Conservation (phyloP, 768 basidiomycete species). For the Termitomyces titanicus region DNA sequence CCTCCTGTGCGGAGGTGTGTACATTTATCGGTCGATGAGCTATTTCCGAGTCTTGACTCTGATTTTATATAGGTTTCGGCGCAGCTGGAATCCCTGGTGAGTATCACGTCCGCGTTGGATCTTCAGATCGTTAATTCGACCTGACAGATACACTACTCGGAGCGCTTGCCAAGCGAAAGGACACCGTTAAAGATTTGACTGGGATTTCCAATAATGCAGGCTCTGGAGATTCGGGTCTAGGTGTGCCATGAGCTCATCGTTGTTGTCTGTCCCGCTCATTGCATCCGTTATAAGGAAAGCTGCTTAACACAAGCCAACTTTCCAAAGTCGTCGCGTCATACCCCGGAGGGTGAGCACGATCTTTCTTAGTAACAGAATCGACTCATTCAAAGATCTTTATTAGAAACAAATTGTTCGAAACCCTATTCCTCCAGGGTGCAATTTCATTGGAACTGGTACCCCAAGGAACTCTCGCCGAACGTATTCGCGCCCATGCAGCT, state of each 20-base stretch:
- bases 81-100: conserved; percentile 84
- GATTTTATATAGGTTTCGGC: conserved; percentile 65
- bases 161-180: conserved; percentile 70
- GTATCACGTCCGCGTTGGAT: conserved; percentile 7
- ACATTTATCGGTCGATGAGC: neutral
- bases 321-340: conserved; percentile 86
- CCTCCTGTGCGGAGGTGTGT: conserved; percentile 78
- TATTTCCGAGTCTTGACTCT: neutral
- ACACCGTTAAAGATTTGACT: conserved; percentile 63
- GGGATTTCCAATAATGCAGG: conserved; percentile 92
- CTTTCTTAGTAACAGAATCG: neutral
- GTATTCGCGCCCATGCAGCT: conserved; percentile 83
- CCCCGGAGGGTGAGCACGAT: conserved; percentile 65
- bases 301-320: conserved; percentile 73
- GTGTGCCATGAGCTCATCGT: conserved; percentile 29
- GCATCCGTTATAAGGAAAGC: conserved; percentile 48
- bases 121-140: neutral
- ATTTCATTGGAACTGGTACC: conserved; percentile 88
- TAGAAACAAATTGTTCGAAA: conserved; percentile 88
- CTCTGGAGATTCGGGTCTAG: conserved; percentile 63
- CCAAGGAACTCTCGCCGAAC: conserved; percentile 87
- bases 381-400: neutral
- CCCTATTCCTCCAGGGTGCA: conserved; percentile 73
- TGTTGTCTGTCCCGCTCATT: neutral
- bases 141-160: conserved; percentile 74